Base-by-base conservation (phyloP, 352 stramenopile genomes). In the Phytophthora multivora region DNA sequence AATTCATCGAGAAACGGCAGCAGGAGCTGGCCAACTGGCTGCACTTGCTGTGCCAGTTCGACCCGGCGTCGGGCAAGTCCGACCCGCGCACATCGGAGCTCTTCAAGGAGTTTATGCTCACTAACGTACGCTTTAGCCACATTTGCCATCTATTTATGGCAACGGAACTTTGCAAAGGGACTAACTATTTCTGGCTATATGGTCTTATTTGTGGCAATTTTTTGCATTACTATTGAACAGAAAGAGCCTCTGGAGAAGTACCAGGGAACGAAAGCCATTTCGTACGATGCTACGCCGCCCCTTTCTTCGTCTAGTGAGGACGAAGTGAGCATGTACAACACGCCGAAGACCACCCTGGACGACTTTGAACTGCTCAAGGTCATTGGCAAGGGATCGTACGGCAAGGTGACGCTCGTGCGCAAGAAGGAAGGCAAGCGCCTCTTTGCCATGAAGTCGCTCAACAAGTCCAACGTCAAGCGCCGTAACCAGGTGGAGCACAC, bases 401-500 rank as follows among this genome's bases (percentile, higher is more conserved):
- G 91, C 65, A 97, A 97, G 67, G 91, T 97, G 36, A 96, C 85
- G 67, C 81, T 95, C 51, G 86, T 95, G 66, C 82, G 86, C 45
- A 91, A 91, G 71, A 95, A 95, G 51, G 83, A 91, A 8, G 68
- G 66, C 38, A 85, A 91, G 43, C 69, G 71, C 18, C 63, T 95
- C 11, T 95, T 91, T 39, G 86, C 86, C 48, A 95, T 95, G 86
- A 95, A 95, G 66, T 91, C 82, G 51, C 80, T 94, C 39, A 96
- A 96, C 80, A 97, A 96, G 70, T 88, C 87, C 41, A 96, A 91
- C 66, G 89, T 95, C 33, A 96, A 93, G 71, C 79, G 80, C 39
- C 86, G 97, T 46, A 99, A 99, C 73, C 97, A 99, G 78, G 93
- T 99, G 18, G 97, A 99, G 75, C 97, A 99, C 81, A 99, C 97